Evolutionary conservation across 108 stramenopile species (phyloP).

Genomic region (Asterionellopsis glacialis): DNA sequence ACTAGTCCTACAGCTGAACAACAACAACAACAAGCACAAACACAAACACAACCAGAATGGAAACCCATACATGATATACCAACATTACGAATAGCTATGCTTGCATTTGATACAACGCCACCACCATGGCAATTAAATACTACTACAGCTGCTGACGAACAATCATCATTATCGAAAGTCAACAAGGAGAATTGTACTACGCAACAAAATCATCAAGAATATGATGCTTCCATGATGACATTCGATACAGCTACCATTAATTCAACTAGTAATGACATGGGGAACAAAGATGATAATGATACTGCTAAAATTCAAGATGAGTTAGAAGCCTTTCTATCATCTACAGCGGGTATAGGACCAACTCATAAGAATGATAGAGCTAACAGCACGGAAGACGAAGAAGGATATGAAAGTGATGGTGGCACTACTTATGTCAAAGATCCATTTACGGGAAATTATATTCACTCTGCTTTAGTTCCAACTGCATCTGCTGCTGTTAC

Average conservation of each 20-base stretch:
- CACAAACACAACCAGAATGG: conserved; percentile 54
- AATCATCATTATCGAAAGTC: background rate
- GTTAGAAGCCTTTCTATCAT: conserved; percentile 61
- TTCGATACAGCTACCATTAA: too few relatives aligned
- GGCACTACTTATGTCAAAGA: conserved; percentile 75
- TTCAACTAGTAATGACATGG: background rate
- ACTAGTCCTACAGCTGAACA: too few relatives aligned
- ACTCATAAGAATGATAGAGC: conserved; percentile 27
- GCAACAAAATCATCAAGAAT: too few relatives aligned
- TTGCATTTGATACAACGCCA: conserved; percentile 26
- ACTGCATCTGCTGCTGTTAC: background rate
- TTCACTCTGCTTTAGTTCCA: conserved; percentile 59
- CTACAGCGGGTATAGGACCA: conserved; percentile 20
- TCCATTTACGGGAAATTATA: conserved; percentile 52
- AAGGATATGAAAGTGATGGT: conserved; percentile 76
- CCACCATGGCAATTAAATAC: too few relatives aligned
- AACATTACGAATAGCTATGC: conserved; percentile 39
- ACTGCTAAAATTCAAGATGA: conserved; percentile 31
- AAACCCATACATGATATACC: conserved; percentile 30
- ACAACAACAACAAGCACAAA: too few relatives aligned
- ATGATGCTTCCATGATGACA: too few relatives aligned
- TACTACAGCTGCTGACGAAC: background rate
- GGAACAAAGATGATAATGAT: background rate
- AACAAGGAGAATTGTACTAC: too few relatives aligned
- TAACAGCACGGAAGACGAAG: conserved; percentile 30